Conservation (phyloP, 2,329 filamentous ascomycete genomes). For the Colletotrichum spaethianum region DNA sequence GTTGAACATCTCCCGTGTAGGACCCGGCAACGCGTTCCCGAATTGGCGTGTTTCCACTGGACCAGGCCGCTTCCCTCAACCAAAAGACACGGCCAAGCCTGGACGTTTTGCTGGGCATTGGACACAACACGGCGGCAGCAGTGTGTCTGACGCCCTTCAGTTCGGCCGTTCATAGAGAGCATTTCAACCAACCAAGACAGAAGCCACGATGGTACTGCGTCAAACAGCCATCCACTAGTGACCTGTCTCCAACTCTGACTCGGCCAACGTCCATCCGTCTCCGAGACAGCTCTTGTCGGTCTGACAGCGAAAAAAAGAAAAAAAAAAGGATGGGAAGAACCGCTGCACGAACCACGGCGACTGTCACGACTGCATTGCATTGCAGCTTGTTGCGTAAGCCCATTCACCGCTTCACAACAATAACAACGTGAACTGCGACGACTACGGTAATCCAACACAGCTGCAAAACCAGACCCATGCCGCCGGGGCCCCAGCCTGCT, state of each 20-base stretch:
- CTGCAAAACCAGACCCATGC: background rate
- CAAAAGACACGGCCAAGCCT: constrained; percentile 12
- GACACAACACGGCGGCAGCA: too few relatives aligned
- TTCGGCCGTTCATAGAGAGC: background rate
- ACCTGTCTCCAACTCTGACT: background rate
- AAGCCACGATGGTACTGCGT: too few relatives aligned
- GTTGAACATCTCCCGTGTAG: background rate
- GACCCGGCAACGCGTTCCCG: background rate
- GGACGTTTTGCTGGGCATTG: background rate
- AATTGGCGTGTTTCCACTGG: background rate
- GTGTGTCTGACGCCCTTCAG: background rate
- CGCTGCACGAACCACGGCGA: background rate
- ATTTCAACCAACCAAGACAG: too few relatives aligned
- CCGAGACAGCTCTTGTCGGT: background rate
- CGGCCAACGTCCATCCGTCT: background rate
- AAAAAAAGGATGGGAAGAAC: background rate
- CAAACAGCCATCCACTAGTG: too few relatives aligned
- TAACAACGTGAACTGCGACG: background rate
- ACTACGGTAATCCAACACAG: background rate
- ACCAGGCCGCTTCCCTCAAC: background rate
- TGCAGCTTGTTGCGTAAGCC: background rate
- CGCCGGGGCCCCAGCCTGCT: constrained; percentile 1
- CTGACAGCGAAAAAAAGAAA: background rate
- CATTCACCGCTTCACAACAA: background rate
- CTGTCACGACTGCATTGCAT: background rate